A percentile compares a stretch with the other conserved stretches of the same genome.
These are phyloP conservation scores for Volvariella surrecta DNA, from an alignment of 1,284 basidiomycete genomes.

Conservation along the genomic window DNA sequence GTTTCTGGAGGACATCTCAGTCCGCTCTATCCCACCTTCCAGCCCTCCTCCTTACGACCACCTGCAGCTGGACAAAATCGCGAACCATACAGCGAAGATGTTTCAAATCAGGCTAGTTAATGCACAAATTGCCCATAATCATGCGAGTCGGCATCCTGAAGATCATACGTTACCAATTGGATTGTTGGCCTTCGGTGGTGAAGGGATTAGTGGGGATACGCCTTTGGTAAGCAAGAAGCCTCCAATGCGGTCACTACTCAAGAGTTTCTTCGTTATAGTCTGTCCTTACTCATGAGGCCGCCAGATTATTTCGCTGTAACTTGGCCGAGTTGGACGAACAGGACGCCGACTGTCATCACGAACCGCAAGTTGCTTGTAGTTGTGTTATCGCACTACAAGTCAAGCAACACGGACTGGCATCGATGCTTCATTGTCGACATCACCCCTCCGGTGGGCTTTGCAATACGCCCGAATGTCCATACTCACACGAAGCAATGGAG, in stretches of 20 bases:
- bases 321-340: background rate
- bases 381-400: constrained; percentile 15
- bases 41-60: background rate
- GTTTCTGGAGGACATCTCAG: no score
- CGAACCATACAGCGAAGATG: background rate
- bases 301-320: background rate
- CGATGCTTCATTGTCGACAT: background rate
- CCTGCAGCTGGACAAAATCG: background rate
- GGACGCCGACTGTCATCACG: constrained; percentile 11
- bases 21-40: background rate
- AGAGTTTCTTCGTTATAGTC: background rate
- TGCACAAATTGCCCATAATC: background rate
- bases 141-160: background rate
- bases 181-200: background rate
- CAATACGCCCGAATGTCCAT: background rate
- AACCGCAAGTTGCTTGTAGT: constrained; percentile 10
- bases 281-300: background rate
- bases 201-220: background rate
- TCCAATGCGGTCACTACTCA: background rate
- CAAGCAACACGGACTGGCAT: constrained; percentile 11
- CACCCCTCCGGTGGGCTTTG: background rate
- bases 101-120: background rate
- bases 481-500: background rate
- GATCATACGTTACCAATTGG: background rate
- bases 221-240: background rate